Evolutionary conservation across 1,284 basidiomycete species (phyloP), one percentile per base, ranked within the genome.

Genomic region (Trichosporon faecale): DNA sequence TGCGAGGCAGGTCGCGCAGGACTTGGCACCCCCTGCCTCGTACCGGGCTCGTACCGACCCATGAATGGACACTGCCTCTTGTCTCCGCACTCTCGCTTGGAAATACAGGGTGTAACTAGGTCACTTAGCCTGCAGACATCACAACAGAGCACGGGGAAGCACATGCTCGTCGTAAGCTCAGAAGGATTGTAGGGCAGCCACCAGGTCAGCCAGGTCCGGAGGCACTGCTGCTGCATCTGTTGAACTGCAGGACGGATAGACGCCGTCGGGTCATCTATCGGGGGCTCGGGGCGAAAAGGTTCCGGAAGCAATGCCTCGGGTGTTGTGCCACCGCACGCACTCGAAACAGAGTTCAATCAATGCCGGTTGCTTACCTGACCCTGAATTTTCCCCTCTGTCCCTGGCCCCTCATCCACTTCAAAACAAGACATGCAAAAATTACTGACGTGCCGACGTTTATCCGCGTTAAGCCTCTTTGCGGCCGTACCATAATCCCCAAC

Each of bases 311-410:
- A 6, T 21, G 18, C 2, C 44, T 46, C 44, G n/a, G n/a, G n/a
- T n/a, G 1, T 25, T 21, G 21, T 18, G 18, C 3, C 16, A 18
- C 6, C 40, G 16, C 16, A 18, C 18, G 21, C 11, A 1, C 5
- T 23, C 46, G 49, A 52, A 52, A 52, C 49, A 52, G 23, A 52
- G 49, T 52, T 52, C 49, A 52, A 52, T 52, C 49, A 52, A 52
- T 52, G 49, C 49, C 49, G 49, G 49, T 25, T 25, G 49, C 49
- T 52, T 25, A 52, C 23, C 25, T 52, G 23, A 6, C 49, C 49
- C 49, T 52, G 49, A 25, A 23, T 11, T 14, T 14, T n/a, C 9
- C 46, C 21, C 21, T 23, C 3, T 4, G 2, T 9, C 37, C 37
- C 37, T 40, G 5, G 5, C 7, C 37, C 44, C 3, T 6, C 18